phyloP scores from a whole-genome alignment of 73 alveolate species.

The Symbiodinium natans region DNA sequence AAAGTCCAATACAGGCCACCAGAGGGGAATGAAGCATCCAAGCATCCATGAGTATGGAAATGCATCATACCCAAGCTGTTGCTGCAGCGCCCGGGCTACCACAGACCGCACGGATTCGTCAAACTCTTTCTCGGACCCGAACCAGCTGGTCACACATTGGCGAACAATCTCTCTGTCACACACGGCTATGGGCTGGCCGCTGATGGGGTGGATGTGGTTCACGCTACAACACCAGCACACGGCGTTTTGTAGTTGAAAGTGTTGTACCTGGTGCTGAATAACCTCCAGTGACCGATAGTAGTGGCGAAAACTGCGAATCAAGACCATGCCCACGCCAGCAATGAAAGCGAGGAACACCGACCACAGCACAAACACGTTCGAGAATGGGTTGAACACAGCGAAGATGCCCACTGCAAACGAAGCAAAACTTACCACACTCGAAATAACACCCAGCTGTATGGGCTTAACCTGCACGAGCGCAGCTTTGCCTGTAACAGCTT shows the following conservation, averaged over 20 bases:
- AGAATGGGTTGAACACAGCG: not conserved
- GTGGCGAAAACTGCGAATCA: not conserved
- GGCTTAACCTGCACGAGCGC: not conserved
- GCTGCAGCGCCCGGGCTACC: not conserved
- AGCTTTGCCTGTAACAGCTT: not conserved
- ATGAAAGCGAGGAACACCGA: not conserved
- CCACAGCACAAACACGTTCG: not conserved
- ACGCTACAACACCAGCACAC: not conserved
- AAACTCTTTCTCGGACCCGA: slow-evolving; percentile 27
- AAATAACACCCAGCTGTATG: not conserved
- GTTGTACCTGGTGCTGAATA: not conserved
- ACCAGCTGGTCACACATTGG: not conserved
- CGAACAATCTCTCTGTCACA: not conserved
- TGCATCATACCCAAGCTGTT: not conserved
- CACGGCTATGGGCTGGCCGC: not conserved
- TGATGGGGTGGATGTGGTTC: not conserved
- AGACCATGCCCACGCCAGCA: too few relatives aligned
- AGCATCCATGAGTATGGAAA: not conserved
- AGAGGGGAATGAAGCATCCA: not conserved
- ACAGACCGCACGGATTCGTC: not conserved
- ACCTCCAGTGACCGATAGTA: not conserved
- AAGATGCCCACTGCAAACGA: not conserved
- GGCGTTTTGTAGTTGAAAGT: not conserved
- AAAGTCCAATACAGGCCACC: not conserved
- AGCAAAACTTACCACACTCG: not conserved